Percentiles rank a stretch among this genome's conserved stretches.
These are phyloP conservation scores for Dactylella cylindrospora DNA, from an alignment of 2,329 filamentous ascomycete species.

Conservation along the genomic window DNA sequence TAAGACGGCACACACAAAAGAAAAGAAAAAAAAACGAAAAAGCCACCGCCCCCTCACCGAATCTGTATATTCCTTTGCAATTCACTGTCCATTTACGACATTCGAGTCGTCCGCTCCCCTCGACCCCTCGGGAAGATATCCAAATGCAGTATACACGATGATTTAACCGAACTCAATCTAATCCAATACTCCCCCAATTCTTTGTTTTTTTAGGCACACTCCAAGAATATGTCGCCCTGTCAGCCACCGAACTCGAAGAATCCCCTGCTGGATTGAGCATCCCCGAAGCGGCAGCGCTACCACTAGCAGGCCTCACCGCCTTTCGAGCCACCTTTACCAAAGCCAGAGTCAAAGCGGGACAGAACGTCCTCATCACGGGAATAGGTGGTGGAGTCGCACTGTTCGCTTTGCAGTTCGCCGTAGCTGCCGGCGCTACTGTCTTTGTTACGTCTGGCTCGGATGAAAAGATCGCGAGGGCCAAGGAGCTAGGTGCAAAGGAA, in stretches of 20 bases:
- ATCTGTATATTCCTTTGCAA: constrained; percentile 1
- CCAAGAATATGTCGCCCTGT: constrained; percentile 70
- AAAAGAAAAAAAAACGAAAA: too few relatives aligned
- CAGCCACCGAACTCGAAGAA: constrained; percentile 71
- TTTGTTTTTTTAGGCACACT: constrained; percentile 63
- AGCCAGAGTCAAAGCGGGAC: constrained; percentile 64
- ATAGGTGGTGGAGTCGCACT: constrained; percentile 92
- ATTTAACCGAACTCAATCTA: constrained; percentile 23
- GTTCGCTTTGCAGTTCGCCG: constrained; percentile 76
- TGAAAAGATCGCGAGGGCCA: constrained; percentile 74
- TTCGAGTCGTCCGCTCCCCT: neutral
- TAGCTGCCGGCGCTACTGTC: constrained; percentile 72
- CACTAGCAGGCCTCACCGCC: constrained; percentile 80
- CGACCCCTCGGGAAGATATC: constrained; percentile 31
- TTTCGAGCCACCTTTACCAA: constrained; percentile 86
- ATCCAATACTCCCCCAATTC: too few relatives aligned
- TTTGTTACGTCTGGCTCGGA: constrained; percentile 75
- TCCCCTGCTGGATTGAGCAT: constrained; percentile 71
- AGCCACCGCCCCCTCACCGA: too few relatives aligned
- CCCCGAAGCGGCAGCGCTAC: constrained; percentile 78
- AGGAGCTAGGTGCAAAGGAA: constrained; percentile 70
- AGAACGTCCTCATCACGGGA: constrained; percentile 81
- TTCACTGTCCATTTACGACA: constrained; percentile 14
- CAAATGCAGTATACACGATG: constrained; percentile 33
- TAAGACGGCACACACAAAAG: constrained; percentile 33